phyloP scores from a whole-genome alignment of 306 rosid genomes.

The Astragalus glycyphyllos region DNA sequence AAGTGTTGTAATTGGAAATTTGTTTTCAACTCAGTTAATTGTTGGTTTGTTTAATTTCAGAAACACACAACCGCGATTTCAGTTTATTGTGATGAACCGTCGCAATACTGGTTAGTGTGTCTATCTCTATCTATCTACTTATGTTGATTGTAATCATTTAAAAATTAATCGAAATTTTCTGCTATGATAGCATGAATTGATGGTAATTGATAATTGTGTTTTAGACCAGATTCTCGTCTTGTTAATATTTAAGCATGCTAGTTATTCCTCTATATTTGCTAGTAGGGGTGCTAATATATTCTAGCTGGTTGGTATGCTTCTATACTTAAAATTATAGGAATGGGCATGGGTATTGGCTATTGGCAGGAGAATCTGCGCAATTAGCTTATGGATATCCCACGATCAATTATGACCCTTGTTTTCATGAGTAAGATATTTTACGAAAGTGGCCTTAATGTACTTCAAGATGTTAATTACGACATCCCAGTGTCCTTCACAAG shows the following conservation, averaged over 20 bases:
- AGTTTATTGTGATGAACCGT: conserved; percentile 71
- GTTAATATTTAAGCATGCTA: background rate
- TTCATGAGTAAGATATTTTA: background rate
- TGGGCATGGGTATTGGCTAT: conserved; percentile 36
- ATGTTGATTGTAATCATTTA: conserved; percentile 1
- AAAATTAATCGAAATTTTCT: background rate
- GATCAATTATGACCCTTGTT: background rate
- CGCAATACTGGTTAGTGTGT: conserved; percentile 62
- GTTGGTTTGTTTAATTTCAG: conserved; percentile 45
- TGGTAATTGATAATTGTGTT: background rate
- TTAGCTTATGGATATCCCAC: background rate
- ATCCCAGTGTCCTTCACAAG: background rate
- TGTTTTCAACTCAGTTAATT: conserved; percentile 8
- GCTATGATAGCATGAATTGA: background rate
- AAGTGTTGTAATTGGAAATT: conserved; percentile 11
- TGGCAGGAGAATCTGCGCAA: no score
- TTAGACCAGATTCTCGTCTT: conserved; percentile 25
- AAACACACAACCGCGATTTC: conserved; percentile 64
- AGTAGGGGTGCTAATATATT: background rate
- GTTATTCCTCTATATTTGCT: conserved; percentile 13
- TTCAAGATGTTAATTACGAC: background rate
- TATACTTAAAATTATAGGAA: conserved; percentile 33
- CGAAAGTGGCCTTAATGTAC: background rate
- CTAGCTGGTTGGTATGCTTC: conserved; percentile 30
- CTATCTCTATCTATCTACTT: background rate